Percentiles rank a stretch among this genome's conserved stretches.
Evolutionary conservation across 495 filamentous ascomycete genomes (phyloP).

Genomic region (Saxophila tyrrhenica): DNA sequence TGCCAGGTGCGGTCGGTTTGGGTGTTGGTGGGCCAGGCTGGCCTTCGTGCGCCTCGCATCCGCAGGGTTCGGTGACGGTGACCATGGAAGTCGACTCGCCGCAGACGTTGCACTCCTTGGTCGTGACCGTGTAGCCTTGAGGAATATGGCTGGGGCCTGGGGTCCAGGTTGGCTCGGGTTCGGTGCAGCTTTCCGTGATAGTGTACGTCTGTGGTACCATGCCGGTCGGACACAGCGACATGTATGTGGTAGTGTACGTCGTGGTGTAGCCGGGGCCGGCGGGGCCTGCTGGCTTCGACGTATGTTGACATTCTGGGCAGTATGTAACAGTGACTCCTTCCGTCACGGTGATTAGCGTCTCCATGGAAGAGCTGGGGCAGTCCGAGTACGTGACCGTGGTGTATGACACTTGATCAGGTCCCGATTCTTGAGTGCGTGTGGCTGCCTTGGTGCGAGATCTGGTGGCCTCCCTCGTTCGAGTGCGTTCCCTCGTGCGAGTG

Average conservation of each 20-base stretch:
- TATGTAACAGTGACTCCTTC: slow-evolving; percentile 16
- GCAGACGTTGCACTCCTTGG: slow-evolving; percentile 35
- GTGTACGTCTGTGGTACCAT: slow-evolving; percentile 37
- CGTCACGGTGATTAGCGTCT: slow-evolving; percentile 17
- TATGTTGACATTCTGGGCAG: slow-evolving; percentile 19
- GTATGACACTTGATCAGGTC: slow-evolving; percentile 4
- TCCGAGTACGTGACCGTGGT: slow-evolving; percentile 11
- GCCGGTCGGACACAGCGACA: slow-evolving; percentile 33
- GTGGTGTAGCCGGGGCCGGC: slow-evolving; percentile 25
- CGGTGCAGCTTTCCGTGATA: slow-evolving; percentile 32
- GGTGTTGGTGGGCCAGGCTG: background rate
- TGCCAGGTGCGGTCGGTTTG: background rate
- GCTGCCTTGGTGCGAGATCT: background rate
- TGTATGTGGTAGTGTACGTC: slow-evolving; percentile 33
- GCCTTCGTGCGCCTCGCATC: slow-evolving; percentile 3
- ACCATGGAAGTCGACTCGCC: slow-evolving; percentile 28
- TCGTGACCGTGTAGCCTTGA: slow-evolving; percentile 37
- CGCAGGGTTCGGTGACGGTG: slow-evolving; percentile 31
- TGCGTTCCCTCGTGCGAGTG: background rate
- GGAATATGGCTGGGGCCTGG: slow-evolving; percentile 27
- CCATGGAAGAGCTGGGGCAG: slow-evolving; percentile 8
- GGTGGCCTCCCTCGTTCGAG: background rate
- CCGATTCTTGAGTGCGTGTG: background rate
- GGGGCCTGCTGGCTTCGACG: too few species aligned
- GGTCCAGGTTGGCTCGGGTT: slow-evolving; percentile 19